phyloP scores from a whole-genome alignment of 768 basidiomycete species.

The Leccinum fibrillosum region DNA sequence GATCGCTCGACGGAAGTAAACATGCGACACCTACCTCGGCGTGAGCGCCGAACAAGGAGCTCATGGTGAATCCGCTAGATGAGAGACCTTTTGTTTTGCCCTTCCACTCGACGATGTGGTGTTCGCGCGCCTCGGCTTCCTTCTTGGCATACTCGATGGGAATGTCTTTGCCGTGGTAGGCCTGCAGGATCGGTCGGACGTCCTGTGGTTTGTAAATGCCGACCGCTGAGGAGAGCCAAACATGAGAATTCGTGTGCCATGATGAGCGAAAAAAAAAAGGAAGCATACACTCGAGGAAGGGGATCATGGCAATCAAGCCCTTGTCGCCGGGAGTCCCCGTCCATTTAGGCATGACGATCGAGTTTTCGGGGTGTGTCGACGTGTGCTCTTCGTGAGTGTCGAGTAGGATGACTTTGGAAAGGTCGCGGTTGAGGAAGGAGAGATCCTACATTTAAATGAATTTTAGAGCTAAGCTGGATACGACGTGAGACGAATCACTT shows the following conservation, averaged over 20 bases:
- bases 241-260: neutral
- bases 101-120: conserved; percentile 82
- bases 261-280: neutral
- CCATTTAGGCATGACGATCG: conserved; percentile 84
- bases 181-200: conserved; percentile 81
- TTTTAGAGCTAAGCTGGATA: neutral
- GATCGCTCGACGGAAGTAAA: neutral
- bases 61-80: conserved; percentile 42
- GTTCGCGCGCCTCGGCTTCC: conserved; percentile 78
- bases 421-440: conserved; percentile 91
- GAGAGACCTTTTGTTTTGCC: conserved; percentile 37
- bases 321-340: conserved; percentile 70
- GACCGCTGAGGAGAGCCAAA: conserved; percentile 54
- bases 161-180: conserved; percentile 86
- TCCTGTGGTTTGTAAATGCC: conserved; percentile 88
- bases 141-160: conserved; percentile 84
- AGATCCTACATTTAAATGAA: conserved; percentile 56
- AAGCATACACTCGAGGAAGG: conserved; percentile 88
- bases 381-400: conserved; percentile 83
- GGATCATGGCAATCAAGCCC: conserved; percentile 88
- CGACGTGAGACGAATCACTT: conserved; percentile 43
- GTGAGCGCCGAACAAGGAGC: conserved; percentile 39
- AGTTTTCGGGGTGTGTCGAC: conserved; percentile 82
- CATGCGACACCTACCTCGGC: conserved; percentile 26
- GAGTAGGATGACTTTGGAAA: conserved; percentile 83